phyloP scores from a whole-genome alignment of 1,284 basidiomycete species.

The Melampsora abietis-canadensis region DNA sequence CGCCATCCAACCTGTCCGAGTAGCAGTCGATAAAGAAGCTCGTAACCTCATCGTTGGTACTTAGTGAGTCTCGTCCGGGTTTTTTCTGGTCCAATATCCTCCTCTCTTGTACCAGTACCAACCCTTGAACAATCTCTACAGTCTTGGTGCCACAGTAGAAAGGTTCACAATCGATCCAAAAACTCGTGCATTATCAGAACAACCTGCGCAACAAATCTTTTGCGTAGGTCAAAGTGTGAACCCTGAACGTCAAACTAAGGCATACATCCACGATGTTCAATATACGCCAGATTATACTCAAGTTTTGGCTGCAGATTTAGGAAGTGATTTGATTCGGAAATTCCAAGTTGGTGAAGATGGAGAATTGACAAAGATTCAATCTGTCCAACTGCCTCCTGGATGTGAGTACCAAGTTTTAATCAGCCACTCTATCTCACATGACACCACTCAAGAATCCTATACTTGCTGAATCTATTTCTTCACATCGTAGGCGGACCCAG shows the following conservation, averaged over 20 bases:
- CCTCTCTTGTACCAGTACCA: neutral
- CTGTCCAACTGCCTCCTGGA: neutral
- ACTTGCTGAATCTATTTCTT: too few species aligned
- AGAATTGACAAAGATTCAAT: neutral
- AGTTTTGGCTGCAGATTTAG: neutral
- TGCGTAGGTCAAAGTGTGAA: neutral
- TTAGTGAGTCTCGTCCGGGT: neutral
- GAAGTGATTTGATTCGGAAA: conserved; percentile 3
- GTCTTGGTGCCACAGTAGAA: neutral
- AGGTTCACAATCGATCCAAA: neutral
- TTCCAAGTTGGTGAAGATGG: neutral
- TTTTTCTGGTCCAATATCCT: neutral
- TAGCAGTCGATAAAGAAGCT: neutral
- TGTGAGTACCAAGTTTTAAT: too few species aligned
- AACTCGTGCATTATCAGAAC: too few species aligned
- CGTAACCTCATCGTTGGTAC: neutral
- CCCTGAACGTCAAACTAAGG: neutral
- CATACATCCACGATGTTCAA: conserved; percentile 7
- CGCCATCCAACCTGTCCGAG: neutral
- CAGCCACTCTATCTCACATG: too few species aligned
- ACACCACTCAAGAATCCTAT: too few species aligned
- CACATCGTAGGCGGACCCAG: too few species aligned
- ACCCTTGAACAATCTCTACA: neutral
- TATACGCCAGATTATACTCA: neutral
- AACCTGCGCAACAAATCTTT: neutral